Evolutionary conservation across 2,329 filamentous ascomycete species (phyloP).

Genomic region (Karstenula rhodostoma): DNA sequence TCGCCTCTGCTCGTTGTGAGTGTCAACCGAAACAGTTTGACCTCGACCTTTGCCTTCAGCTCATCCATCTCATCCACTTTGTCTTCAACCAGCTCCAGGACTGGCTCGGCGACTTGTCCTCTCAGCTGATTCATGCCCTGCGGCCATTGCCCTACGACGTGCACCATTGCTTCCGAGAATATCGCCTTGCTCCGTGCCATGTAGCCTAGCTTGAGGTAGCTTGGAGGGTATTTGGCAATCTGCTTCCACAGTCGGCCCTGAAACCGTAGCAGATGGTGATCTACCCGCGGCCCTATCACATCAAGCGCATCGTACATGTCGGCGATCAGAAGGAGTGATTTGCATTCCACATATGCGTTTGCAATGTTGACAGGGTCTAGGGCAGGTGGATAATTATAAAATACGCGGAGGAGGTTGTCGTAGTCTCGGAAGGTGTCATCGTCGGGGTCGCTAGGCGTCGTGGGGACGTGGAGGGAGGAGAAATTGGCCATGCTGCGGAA

Average conservation of each 20-base stretch:
- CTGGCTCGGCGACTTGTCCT: slow-evolving; percentile 71
- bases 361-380: slow-evolving; percentile 90
- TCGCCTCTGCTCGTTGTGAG: slow-evolving; percentile 83
- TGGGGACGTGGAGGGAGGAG: slow-evolving; percentile 60
- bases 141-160: slow-evolving; percentile 95
- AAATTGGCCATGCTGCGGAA: slow-evolving; percentile 90
- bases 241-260: slow-evolving; percentile 92
- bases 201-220: slow-evolving; percentile 88
- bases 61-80: slow-evolving; percentile 94
- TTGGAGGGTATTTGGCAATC: slow-evolving; percentile 94
- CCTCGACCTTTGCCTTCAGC: slow-evolving; percentile 79
- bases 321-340: slow-evolving; percentile 85
- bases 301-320: slow-evolving; percentile 92
- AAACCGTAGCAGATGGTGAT: slow-evolving; percentile 93
- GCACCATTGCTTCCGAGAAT: slow-evolving; percentile 82
- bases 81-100: slow-evolving; percentile 91
- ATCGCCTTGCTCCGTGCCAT: slow-evolving; percentile 81
- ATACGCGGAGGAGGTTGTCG: slow-evolving; percentile 92
- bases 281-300: slow-evolving; percentile 87
- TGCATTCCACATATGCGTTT: slow-evolving; percentile 92
- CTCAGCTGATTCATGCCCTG: slow-evolving; percentile 79
- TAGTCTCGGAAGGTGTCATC: slow-evolving; percentile 88
- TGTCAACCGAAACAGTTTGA: slow-evolving; percentile 80
- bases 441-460: slow-evolving; percentile 61
- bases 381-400: slow-evolving; percentile 89